Base-by-base conservation (phyloP, 768 basidiomycete genomes). In the Saitozyma sp. region DNA sequence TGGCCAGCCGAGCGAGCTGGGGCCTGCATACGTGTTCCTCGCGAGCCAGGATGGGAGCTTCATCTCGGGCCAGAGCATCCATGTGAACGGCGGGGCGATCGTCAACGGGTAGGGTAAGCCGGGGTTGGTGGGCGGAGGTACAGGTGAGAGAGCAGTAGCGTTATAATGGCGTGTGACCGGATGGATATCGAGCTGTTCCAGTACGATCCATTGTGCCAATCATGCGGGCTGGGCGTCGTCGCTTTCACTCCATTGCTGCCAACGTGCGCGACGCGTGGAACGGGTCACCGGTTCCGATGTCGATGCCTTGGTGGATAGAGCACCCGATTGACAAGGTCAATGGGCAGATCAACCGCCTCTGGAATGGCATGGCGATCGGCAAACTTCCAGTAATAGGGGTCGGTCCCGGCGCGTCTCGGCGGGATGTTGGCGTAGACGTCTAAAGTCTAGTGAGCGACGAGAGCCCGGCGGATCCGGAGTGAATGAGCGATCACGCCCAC, bases 11-110 rank as follows among this genome's bases (percentile, higher is more conserved):
- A 82, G 82, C 17, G 85, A 87, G 71, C 77, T 84, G 9, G 85
- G 82, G 1, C 84, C 84, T 0, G 78, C 82, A 3, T 86, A 84
- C 64, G 84, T 86, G 38, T 85, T 85, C 78, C 79, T 87, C n/a
- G 85, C 84, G 1, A 68, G 63, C 43, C 43, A 61, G 40, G 78
- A 79, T 60, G 76, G 68, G 1, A 71, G 68, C 42, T 80, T 79
- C 64, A 75, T 80, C 66, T 66, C 66, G 16, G 79, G 78, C 6
- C 77, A 79, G 48, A 64, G 64, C 38, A 78, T 80, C 63, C 77
- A 80, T 62, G 73, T 78, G 50, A 80, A 80, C 65, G 76, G 79
- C 39, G 79, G 79, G 53, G 72, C 77, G n/a, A 56, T 64, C 39
- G 63, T 64, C 40, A 43, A 29, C 54, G 63, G 63, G 51, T 64